phyloP scores from a whole-genome alignment of 495 filamentous ascomycete genomes.

The Aspergillus nanangensis region DNA sequence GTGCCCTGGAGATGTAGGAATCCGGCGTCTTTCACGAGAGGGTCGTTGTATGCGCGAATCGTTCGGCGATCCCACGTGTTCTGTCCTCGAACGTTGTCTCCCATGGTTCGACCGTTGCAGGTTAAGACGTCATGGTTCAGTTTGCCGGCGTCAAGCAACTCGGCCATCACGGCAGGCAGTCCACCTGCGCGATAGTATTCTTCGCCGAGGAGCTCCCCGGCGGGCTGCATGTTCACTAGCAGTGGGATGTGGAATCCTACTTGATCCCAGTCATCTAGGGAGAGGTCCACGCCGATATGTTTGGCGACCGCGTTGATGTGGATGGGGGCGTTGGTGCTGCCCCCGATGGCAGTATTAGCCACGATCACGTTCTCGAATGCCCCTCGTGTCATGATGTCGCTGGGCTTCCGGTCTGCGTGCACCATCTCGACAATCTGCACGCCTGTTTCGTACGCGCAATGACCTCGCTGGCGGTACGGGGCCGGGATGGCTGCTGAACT shows the following conservation, averaged over 20 bases:
- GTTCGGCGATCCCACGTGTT: constrained; percentile 41
- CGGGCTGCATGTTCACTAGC: constrained; percentile 51
- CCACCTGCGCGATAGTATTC: constrained; percentile 52
- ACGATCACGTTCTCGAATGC: constrained; percentile 55
- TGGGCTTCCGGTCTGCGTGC: constrained; percentile 47
- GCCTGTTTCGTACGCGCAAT: constrained; percentile 51
- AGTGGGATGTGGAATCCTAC: constrained; percentile 46
- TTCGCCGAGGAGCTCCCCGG: constrained; percentile 47
- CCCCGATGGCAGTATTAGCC: constrained; percentile 49
- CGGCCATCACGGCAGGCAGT: constrained; percentile 50
- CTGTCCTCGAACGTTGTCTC: constrained; percentile 37
- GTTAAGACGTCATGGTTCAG: constrained; percentile 36
- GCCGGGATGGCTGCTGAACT: constrained; percentile 52
- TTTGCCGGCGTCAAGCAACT: constrained; percentile 44
- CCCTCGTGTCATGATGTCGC: constrained; percentile 51
- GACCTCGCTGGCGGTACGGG: constrained; percentile 45
- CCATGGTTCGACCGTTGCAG: constrained; percentile 37
- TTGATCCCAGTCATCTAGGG: constrained; percentile 50
- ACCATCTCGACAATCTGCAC: constrained; percentile 53
- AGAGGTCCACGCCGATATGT: constrained; percentile 47
- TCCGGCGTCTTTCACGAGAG: constrained; percentile 44
- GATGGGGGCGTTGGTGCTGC: constrained; percentile 54
- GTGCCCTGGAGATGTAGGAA: constrained; percentile 48
- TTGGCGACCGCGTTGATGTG: constrained; percentile 53
- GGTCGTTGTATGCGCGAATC: constrained; percentile 41